Conservation (phyloP, 345 rosid genomes). For the Excoecaria cochinchinensis region DNA sequence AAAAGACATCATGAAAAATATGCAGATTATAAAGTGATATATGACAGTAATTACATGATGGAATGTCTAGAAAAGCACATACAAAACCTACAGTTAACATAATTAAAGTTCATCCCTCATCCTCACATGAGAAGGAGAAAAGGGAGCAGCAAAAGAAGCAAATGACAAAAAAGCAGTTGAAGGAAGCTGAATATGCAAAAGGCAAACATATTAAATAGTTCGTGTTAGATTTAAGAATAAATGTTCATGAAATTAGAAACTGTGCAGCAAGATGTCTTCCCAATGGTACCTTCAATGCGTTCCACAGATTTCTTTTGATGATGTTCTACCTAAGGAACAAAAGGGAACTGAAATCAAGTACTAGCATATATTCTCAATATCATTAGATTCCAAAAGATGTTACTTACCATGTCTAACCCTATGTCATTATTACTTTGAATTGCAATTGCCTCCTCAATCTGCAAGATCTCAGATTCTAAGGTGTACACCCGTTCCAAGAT, state of each 20-base stretch:
- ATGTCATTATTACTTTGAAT: conserved; percentile 64
- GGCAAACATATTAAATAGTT: not conserved
- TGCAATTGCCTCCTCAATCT: conserved; percentile 84
- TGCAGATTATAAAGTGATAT: not conserved
- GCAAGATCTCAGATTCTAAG: conserved; percentile 87
- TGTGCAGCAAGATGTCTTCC: not conserved
- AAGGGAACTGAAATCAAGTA: conserved; percentile 18
- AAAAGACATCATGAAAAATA: conserved; percentile 8
- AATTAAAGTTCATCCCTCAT: too few species aligned
- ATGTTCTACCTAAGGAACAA: conserved; percentile 51
- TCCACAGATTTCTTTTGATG: conserved; percentile 46
- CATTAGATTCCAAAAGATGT: conserved; percentile 13
- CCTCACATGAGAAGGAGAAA: not conserved
- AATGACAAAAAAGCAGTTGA: not conserved
- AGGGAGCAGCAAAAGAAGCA: not conserved
- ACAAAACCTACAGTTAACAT: not conserved
- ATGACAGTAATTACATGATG: not conserved
- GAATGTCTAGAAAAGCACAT: not conserved
- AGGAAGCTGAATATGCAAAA: not conserved
- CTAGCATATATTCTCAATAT: conserved; percentile 1
- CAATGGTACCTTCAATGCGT: conserved; percentile 57
- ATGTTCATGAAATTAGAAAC: not conserved
- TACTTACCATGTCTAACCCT: conserved; percentile 57
- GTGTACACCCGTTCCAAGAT: conserved; percentile 73
- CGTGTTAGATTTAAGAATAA: not conserved